Evolutionary conservation across 768 basidiomycete species (phyloP), one percentile per base, ranked within the genome.

Genomic region (Galerina sulciceps): DNA sequence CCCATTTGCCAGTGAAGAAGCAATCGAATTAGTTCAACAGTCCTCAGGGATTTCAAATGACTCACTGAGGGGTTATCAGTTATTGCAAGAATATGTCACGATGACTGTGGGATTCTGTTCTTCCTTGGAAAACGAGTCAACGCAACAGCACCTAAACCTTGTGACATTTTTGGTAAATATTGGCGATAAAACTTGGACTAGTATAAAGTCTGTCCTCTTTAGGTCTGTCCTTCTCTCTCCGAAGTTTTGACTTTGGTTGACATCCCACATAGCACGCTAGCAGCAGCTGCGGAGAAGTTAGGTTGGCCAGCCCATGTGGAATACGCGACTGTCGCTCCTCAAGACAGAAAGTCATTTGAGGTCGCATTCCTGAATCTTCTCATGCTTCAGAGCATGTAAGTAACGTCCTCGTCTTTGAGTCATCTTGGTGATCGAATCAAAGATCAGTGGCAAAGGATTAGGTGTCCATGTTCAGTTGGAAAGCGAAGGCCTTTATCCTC

Each of bases 271-370:
- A 96, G 95, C 17, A 71, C 79, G 4, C 76, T 99, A 20, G 73
- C 87, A 18, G 72, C 76, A 23, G 81, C 85, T 13, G 81, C 91
- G 1, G 94, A 96, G 71, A 80, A 78, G 45, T 72, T 99, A 22
- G 82, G 86, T n/a, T 99, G 96, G 96, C 96, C 96, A 2, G 79
- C 81, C 63, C 77, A 83, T 15, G 82, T 94, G 0, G 82, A 93
- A 63, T 94, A 91, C 66, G 68, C 76, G 18, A 60, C 81, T 0
- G 79, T 81, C 6, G 66, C 80, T 4, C 63, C 74, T 11, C 80
- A 84, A 22, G 79, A 86, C 48, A 80, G 89, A 52, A 76, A 76
- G 46, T 74, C 75, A 2, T 97, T 99, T 67, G 92, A 96, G 69
- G 71, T 71, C 14, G 85, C 91, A 0, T 97, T 96, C 71, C 70